A percentile compares a stretch with the other conserved stretches of the same genome.
These are phyloP conservation scores for Phlebiopsis gigantea DNA, from an alignment of 768 basidiomycete species.

Conservation along the genomic window DNA sequence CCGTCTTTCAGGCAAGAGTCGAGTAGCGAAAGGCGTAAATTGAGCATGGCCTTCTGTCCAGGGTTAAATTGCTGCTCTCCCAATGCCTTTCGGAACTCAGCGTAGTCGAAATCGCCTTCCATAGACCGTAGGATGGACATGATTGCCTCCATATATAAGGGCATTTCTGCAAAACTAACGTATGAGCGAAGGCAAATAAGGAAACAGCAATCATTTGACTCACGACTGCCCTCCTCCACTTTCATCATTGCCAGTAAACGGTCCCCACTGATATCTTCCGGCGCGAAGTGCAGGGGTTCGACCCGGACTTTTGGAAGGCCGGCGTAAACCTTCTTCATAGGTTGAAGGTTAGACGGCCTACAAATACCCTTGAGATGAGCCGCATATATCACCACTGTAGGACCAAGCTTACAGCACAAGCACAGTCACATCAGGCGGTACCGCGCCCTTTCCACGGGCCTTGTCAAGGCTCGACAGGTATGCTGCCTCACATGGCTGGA, in stretches of 20 bases:
- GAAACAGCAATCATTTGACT: slow-evolving; percentile 31
- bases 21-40: slow-evolving; percentile 59
- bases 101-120: slow-evolving; percentile 53
- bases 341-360: slow-evolving; percentile 43
- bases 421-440: slow-evolving; percentile 46
- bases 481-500: slow-evolving; percentile 46
- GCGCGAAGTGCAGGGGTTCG: slow-evolving; percentile 45
- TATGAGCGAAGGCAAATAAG: background rate
- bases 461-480: slow-evolving; percentile 42
- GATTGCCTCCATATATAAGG: slow-evolving; percentile 56
- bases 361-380: background rate
- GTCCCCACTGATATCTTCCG: slow-evolving; percentile 55
- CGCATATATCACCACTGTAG: background rate
- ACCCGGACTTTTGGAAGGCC: slow-evolving; percentile 42
- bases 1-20: slow-evolving; percentile 48
- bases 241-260: slow-evolving; percentile 70
- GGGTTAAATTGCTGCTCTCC: slow-evolving; percentile 51
- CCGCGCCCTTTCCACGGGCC: slow-evolving; percentile 21
- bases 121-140: slow-evolving; percentile 55
- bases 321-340: slow-evolving; percentile 50
- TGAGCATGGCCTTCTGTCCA: slow-evolving; percentile 46
- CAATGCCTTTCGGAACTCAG: slow-evolving; percentile 42
- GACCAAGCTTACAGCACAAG: slow-evolving; percentile 22
- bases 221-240: slow-evolving; percentile 37
- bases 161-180: slow-evolving; percentile 16